Base-by-base conservation (phyloP, 176 grass and related monocot species). In the Musa schizocarpa region DNA sequence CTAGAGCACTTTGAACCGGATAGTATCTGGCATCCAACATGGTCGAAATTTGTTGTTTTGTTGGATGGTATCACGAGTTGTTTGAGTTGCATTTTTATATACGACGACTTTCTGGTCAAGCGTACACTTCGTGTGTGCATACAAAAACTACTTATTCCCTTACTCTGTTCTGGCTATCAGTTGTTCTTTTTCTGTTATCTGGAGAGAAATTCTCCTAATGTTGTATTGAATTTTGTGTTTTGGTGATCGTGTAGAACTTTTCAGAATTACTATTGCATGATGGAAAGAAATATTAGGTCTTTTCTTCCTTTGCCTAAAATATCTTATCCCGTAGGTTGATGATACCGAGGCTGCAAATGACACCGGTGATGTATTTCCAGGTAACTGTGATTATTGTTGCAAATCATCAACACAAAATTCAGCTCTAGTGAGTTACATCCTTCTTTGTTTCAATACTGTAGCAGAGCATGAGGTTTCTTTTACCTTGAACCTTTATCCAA, bases 401-500 rank as follows among this genome's bases (percentile, higher is more conserved):
- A 74, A 27, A 66, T 67, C 24, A 74, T 65, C 34, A 78, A 65
- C 25, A 67, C 27, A 49, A 26, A 34, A 11, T 48, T 69, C 34
- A 9, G 77, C 74, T 85, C 11, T 52, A 78, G 64, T 92, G 69
- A 76, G 13, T 27, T 27, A 6, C 7, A 20, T 53, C 14, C 10
- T 53, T 69, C 26, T 73, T 79, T 66, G 64, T 72, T 9, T 63
- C 66, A 72, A 19, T 48, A 48, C 50, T 77, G 55, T 80, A 69
- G 78, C 86, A 99, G 90, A 91, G 54, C 74, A 85, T 71, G 95
- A 99, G 54, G 95, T 91, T 84, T 99, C 95, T 80, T 99, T 99
- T 70, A 87, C 84, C 53, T 85, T 99, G 77, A 99, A 77, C 83
- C 86, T 99, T 63, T 99, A 85, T 83, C 86, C 74, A 68, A 86